phyloP scores from a whole-genome alignment of 2,329 filamentous ascomycete genomes.

The Ilyonectria sp. region DNA sequence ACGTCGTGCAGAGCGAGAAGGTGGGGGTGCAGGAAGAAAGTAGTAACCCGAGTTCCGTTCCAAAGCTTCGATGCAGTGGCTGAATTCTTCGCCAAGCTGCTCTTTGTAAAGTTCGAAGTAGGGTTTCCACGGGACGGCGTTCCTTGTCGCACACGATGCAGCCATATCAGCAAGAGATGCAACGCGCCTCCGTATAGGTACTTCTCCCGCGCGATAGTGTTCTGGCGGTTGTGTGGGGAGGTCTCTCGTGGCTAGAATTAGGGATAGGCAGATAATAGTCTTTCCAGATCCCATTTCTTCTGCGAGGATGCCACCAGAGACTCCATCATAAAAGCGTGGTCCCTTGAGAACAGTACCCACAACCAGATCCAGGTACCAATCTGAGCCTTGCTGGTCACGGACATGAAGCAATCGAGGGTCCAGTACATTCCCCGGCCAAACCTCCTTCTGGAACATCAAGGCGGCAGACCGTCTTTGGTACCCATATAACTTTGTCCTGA shows the following conservation, averaged over 20 bases:
- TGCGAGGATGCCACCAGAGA: slow-evolving; percentile 82
- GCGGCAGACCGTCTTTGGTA: slow-evolving; percentile 88
- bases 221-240: slow-evolving; percentile 78
- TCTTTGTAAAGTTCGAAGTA: slow-evolving; percentile 70
- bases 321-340: slow-evolving; percentile 81
- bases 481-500: slow-evolving; percentile 77
- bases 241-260: slow-evolving; percentile 82
- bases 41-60: slow-evolving; percentile 73
- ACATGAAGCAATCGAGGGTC: slow-evolving; percentile 81
- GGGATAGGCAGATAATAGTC: slow-evolving; percentile 86
- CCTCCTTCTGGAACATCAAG: slow-evolving; percentile 87
- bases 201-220: slow-evolving; percentile 63
- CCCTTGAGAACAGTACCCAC: slow-evolving; percentile 74
- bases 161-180: slow-evolving; percentile 83
- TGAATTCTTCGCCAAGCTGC: slow-evolving; percentile 64
- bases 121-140: slow-evolving; percentile 79
- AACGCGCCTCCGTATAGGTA: slow-evolving; percentile 60
- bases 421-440: slow-evolving; percentile 72
- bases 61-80: slow-evolving; percentile 70
- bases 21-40: slow-evolving; percentile 63
- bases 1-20: slow-evolving; percentile 46
- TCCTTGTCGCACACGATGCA: slow-evolving; percentile 76
- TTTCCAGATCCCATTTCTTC: slow-evolving; percentile 90
- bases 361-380: slow-evolving; percentile 80
- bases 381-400: slow-evolving; percentile 71